Base-by-base conservation (phyloP, 129 eudicot genomes). In the Flaveria sonorensis region DNA sequence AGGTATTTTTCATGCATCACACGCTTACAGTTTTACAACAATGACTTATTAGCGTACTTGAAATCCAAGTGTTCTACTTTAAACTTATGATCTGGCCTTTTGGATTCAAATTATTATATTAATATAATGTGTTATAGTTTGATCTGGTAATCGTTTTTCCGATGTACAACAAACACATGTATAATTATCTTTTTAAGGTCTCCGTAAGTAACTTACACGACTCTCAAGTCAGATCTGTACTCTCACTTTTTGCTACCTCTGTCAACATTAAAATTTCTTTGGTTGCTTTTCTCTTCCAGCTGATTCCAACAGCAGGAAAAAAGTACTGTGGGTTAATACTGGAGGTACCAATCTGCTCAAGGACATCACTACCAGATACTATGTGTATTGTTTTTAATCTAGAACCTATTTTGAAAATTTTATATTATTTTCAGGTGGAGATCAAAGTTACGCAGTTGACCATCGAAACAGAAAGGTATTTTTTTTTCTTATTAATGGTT, bases 401-500 rank as follows among this genome's bases (percentile, higher is more conserved):
- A 23, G n/a, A 48, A 76, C 73, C 14, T 26, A 10, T 62, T 24
- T 64, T 36, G 40, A n/a, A 24, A 47, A 43, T 42, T n/a, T 2
- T 77, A 3, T 3, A 30, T 50, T 43, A 3, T 66, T 81, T 43
- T 43, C 83, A 90, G 96, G 88, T 74, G 88, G 79, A 61, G 84
- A 68, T 40, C 72, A 85, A 71, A 84, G 76, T 71, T 76, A 80
- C 73, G 40, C 74, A 66, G 73, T 83, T 79, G 60, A 77, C 83
- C 81, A 76, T 76, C 81, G 92, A 81, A 83, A 53, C 65, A 83
- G 65, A 62, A 89, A 77, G 96, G 97, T 89, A 82, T 18, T 26
- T 67, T 50, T 67, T 50, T 70, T 74, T 20, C 43, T 45, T 57
- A 70, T 70, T 18, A 12, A 53, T 55, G 30, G 21, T 20, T 16